Evolutionary conservation across 768 basidiomycete species (phyloP), one percentile per base, ranked within the genome.

Genomic region (Cystofilobasidium ferigula): DNA sequence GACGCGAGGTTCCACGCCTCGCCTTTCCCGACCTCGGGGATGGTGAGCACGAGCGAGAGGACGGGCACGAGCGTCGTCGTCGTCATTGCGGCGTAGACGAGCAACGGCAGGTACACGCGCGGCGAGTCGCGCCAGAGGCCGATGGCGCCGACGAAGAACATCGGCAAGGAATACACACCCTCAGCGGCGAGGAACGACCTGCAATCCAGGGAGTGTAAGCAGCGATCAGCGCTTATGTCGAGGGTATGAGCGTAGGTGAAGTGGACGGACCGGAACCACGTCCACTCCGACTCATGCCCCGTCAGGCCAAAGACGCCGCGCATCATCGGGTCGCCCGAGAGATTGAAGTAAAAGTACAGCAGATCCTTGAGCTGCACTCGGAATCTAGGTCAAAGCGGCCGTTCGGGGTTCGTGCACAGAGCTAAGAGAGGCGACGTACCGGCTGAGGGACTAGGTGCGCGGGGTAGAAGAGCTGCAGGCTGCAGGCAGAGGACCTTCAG

Each of bases 21-120:
- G 3, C 47, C 38, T n/a, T 18, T 28, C 32, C 48, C 43, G 36
- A 38, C 38, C 59, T 28, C 59, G 28, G 30, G 60, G 83, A 2
- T 81, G 24, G 79, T 75, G n/a, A 88, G 73, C 38, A 90, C 73
- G 35, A 82, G 78, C 16, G 79, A 75, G 57, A 92, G 73, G 72
- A 86, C 88, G 0, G 89, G 83, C 38, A 88, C 75, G 18, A 86
- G 85, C 0, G 89, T 89, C 0, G 88, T 91, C 0, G 82, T 79
- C 3, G 88, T 86, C 0, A 86, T 88, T 0, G 87, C 86, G 34
- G 80, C 87, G 75, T 91, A 92, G 34, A 85, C 74, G 12, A 86
- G 78, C 18, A 92, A 76, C 36, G 89, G 78, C 16, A 82, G 77
- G 72, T 86, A 86, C 53, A 85, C 81, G 18, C 75, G 74, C 9